Conservation (phyloP, 1,284 basidiomycete genomes). For the Filobasidium uniguttulatum region DNA sequence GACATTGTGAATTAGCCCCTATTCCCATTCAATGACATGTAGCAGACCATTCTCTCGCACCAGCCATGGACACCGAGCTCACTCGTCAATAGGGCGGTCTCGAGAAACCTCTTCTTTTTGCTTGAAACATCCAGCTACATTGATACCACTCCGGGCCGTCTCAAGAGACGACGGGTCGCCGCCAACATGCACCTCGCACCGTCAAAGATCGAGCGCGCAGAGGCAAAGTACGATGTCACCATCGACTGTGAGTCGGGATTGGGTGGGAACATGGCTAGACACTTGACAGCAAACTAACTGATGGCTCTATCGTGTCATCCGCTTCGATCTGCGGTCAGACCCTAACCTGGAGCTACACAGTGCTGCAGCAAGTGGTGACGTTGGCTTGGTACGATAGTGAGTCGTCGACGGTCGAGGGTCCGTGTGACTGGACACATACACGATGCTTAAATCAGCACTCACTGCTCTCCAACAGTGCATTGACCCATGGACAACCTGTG, state of each 20-base stretch:
- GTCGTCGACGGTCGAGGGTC: not conserved
- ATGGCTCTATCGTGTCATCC: not conserved
- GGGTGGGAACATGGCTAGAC: not conserved
- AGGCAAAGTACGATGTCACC: slow-evolving; percentile 56
- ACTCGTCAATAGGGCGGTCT: no score
- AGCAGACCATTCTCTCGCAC: no score
- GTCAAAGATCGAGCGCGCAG: slow-evolving; percentile 3
- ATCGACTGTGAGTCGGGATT: slow-evolving; percentile 51
- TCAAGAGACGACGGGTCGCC: no score
- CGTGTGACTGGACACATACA: not conserved
- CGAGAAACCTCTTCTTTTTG: no score
- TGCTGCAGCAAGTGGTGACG: slow-evolving; percentile 74
- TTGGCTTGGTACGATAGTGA: slow-evolving; percentile 42
- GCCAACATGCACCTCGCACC: no score
- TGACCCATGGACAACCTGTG: slow-evolving; percentile 82
- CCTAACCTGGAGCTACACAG: slow-evolving; percentile 74
- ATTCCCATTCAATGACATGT: no score
- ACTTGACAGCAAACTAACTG: not conserved
- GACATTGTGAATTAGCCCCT: no score
- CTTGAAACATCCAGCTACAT: no score
- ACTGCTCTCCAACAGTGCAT: slow-evolving; percentile 39
- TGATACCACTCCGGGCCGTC: no score
- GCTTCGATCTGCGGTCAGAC: slow-evolving; percentile 43
- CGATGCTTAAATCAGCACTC: not conserved
- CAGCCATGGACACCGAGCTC: no score